Conservation (phyloP, 768 basidiomycete genomes). For the Sistotremastrum niveocremeum region DNA sequence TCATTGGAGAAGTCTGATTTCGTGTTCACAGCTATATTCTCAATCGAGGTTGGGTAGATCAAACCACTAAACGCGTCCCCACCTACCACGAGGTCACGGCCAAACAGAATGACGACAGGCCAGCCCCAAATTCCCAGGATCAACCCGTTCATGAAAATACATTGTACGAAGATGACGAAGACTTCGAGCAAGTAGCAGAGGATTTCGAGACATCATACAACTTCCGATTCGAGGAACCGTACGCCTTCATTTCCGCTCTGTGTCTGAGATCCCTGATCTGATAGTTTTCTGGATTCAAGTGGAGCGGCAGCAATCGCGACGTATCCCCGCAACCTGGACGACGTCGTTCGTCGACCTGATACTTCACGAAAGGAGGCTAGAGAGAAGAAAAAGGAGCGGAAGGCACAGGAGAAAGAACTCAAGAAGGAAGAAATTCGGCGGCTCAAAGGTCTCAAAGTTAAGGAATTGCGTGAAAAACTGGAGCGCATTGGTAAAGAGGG, state of each 20-base stretch:
- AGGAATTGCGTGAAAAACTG: conserved; percentile 64
- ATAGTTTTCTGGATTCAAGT: conserved; percentile 21
- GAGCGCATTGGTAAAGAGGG: conserved; percentile 61
- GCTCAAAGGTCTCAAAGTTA: conserved; percentile 72
- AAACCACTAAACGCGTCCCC: conserved; percentile 54
- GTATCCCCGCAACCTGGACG: conserved; percentile 61
- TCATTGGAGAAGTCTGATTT: background rate
- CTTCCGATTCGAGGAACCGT: conserved; percentile 96
- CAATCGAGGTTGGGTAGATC: conserved; percentile 96
- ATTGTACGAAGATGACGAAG: conserved; percentile 36
- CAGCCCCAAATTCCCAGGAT: conserved; percentile 8
- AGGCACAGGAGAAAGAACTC: conserved; percentile 61
- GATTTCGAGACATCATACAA: conserved; percentile 95
- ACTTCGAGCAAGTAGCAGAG: conserved; percentile 85
- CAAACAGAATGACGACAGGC: conserved; percentile 19
- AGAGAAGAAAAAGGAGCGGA: conserved; percentile 58
- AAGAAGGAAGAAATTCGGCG: conserved; percentile 72
- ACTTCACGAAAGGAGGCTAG: conserved; percentile 78
- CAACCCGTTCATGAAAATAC: conserved; percentile 8
- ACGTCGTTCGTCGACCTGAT: conserved; percentile 57
- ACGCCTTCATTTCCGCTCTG: conserved; percentile 15
- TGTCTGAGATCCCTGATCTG: background rate
- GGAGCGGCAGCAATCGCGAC: conserved; percentile 51
- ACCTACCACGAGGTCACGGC: conserved; percentile 72
- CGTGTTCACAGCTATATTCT: conserved; percentile 66